Evolutionary conservation across 768 basidiomycete species (phyloP), one percentile per base, ranked within the genome.

Genomic region (Holtermannia corniformis): DNA sequence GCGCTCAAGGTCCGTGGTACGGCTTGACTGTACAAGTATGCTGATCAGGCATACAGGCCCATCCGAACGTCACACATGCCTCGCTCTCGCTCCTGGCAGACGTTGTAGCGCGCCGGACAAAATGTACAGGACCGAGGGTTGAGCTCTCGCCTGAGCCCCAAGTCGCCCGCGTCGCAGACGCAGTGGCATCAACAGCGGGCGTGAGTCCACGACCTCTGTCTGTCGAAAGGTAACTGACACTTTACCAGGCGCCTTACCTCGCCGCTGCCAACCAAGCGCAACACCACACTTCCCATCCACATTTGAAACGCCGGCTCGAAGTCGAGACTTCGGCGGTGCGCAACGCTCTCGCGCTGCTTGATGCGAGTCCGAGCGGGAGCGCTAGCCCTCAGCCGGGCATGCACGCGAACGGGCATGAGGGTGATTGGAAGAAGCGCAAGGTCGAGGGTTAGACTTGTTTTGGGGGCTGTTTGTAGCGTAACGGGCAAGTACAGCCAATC

Each of bases 1-100:
- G 56, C 63, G n/a, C 47, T 72, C n/a, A 72, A 72, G 57, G 62
- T 67, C 41, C 42, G 56, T n/a, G n/a, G n/a, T n/a, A n/a, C n/a
- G n/a, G 46, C 24, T 21, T 13, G 14, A 25, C 27, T 37, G 21
- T 13, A 10, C 42, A 3, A 37, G 5, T 2, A 37, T 49, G 41
- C 27, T 50, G 25, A 52, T 12, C 12, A 23, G n/a, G 14, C 28
- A 22, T 44, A 14, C 47, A 67, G 61, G 68, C 68, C 3, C 70
- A 72, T 59, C 70, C 70, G 16, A 72, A 72, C 50, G 61, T 60
- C 25, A 61, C 62, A 47, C 66, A 61, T 42, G 60, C 68, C 0
- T 61, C 61, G 5, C 55, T 72, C 11, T 58, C 66, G 0, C 58
- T 72, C n/a, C 47, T 72, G 23, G 70, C 70, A 23, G 70, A 72